Conservation (phyloP, 768 basidiomycete species). For the Cyclocybe aegerita region DNA sequence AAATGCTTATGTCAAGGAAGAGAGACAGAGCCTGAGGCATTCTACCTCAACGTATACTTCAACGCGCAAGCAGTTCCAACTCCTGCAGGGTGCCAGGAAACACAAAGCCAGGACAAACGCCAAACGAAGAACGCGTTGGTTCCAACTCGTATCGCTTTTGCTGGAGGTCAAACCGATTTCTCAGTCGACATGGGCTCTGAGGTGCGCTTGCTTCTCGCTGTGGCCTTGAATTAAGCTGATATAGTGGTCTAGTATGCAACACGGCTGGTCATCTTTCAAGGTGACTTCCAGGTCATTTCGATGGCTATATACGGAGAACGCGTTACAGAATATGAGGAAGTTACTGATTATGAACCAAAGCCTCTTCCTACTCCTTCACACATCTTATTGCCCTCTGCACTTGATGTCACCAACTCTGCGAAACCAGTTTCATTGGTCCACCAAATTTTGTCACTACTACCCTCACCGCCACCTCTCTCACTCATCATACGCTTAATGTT, state of each 20-base stretch:
- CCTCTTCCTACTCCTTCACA: conserved; percentile 33
- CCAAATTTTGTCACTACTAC: conserved; percentile 59
- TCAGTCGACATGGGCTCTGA: conserved; percentile 68
- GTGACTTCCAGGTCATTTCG: conserved; percentile 66
- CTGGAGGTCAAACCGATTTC: conserved; percentile 68
- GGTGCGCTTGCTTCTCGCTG: conserved; percentile 35
- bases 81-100: conserved; percentile 26
- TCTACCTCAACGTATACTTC: conserved; percentile 74
- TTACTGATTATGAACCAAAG: conserved; percentile 40
- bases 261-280: conserved; percentile 78
- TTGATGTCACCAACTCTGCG: conserved; percentile 59
- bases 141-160: conserved; percentile 69
- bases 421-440: conserved; percentile 66
- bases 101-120: conserved; percentile 49
- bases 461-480: conserved; percentile 60
- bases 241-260: conserved; percentile 54
- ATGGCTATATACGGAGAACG: conserved; percentile 63
- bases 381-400: conserved; percentile 42
- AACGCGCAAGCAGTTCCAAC: conserved; percentile 59
- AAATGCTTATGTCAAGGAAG: conserved; percentile 30
- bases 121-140: conserved; percentile 71
- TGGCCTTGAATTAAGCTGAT: neutral
- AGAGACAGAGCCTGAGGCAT: conserved; percentile 68
- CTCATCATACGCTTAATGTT: conserved; percentile 74
- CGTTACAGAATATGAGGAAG: conserved; percentile 42